phyloP scores from a whole-genome alignment of 495 filamentous ascomycete species.

The Astrothelium subdiscretum region DNA sequence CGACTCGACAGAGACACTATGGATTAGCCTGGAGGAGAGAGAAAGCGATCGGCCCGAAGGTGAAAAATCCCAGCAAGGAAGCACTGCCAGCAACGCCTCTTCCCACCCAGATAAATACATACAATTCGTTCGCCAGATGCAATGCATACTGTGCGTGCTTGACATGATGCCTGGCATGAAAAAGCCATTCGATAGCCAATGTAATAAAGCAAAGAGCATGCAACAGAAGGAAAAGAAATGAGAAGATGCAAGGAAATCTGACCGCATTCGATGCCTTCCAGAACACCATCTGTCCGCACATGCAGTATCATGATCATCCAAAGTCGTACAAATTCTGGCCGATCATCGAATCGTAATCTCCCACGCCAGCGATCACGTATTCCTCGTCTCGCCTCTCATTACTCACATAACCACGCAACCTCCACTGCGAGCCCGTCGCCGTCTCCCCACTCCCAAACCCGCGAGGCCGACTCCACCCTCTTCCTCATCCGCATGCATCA shows the following conservation, averaged over 20 bases:
- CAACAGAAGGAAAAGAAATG: neutral
- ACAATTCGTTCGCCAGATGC: neutral
- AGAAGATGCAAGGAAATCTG: neutral
- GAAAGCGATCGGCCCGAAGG: neutral
- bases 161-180: neutral
- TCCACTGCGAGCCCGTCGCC: conserved; percentile 45
- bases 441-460: conserved; percentile 21
- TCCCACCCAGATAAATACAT: neutral
- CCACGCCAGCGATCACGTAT: too few species aligned
- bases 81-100: neutral
- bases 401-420: conserved; percentile 46
- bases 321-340: neutral
- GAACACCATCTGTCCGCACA: neutral
- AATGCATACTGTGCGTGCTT: neutral
- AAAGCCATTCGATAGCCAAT: neutral
- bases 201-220: neutral
- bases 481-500: conserved; percentile 66
- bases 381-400: neutral
- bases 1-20: neutral
- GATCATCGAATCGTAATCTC: neutral
- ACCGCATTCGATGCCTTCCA: neutral
- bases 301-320: neutral
- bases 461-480: conserved; percentile 36
- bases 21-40: neutral
- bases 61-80: neutral